Percentiles rank a stretch among this genome's conserved stretches.
phyloP scores from a whole-genome alignment of 371 early-diverging fungal genomes.

The Mucor piriformis region DNA sequence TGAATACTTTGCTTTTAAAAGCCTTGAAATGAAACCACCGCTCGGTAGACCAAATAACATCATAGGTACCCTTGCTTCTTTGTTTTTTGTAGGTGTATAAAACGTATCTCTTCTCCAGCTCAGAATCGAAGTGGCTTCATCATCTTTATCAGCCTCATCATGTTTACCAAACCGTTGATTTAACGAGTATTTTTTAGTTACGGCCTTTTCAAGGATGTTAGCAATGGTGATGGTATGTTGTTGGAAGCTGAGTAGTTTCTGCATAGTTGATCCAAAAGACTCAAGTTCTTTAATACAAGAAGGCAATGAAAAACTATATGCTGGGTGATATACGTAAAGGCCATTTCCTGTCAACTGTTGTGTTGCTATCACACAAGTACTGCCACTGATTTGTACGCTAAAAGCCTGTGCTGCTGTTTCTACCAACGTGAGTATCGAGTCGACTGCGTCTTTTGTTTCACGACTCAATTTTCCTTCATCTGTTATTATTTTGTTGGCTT shows the following conservation, averaged over 20 bases:
- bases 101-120: background rate
- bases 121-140: background rate
- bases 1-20: background rate
- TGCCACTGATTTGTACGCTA: slow-evolving; percentile 21
- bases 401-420: slow-evolving; percentile 24
- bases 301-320: slow-evolving; percentile 22
- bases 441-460: slow-evolving; percentile 21
- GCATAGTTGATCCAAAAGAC: slow-evolving; percentile 19
- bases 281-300: slow-evolving; percentile 22
- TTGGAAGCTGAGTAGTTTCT: slow-evolving; percentile 20
- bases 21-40: background rate
- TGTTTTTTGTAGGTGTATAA: background rate
- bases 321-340: slow-evolving; percentile 23
- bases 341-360: slow-evolving; percentile 21
- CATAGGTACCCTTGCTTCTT: slow-evolving; percentile 1
- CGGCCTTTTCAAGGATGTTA: slow-evolving; percentile 23
- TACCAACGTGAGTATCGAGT: slow-evolving; percentile 15
- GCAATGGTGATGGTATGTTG: slow-evolving; percentile 25
- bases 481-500: slow-evolving; percentile 12
- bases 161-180: background rate
- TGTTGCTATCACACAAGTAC: slow-evolving; percentile 21
- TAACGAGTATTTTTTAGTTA: slow-evolving; percentile 16
- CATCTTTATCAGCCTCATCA: background rate
- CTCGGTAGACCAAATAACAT: background rate
- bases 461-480: slow-evolving; percentile 16